Percentiles rank a stretch among this genome's conserved stretches.
These are phyloP conservation scores for Plasmodium berghei DNA, from an alignment of 169 alveolate genomes.

Conservation along the genomic window DNA sequence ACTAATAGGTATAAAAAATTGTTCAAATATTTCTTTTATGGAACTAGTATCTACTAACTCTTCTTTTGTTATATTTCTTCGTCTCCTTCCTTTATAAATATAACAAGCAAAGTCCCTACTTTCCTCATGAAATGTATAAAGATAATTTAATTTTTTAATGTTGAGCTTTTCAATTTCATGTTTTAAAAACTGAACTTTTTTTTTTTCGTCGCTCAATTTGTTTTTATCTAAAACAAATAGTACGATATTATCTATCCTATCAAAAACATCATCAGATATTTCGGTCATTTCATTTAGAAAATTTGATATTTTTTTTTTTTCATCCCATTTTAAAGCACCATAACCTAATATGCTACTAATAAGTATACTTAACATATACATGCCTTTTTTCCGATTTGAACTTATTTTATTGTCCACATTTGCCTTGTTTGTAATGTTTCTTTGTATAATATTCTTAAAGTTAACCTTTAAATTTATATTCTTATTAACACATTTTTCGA, in stretches of 20 bases:
- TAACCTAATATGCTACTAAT: conserved; percentile 48
- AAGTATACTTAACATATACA: conserved; percentile 18
- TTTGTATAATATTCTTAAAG: conserved; percentile 14
- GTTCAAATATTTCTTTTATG: conserved; percentile 39
- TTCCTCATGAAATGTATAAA: conserved; percentile 63
- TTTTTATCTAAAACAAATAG: conserved; percentile 64
- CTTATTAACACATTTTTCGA: conserved; percentile 14
- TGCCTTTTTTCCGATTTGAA: conserved; percentile 28
- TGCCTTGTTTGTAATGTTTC: conserved; percentile 5
- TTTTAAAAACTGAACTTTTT: conserved; percentile 41
- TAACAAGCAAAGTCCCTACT: conserved; percentile 58
- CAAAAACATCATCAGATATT: conserved; percentile 68
- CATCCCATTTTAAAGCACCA: conserved; percentile 35
- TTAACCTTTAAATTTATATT: conserved; percentile 28
- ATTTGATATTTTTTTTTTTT: conserved; percentile 27
- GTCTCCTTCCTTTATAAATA: conserved; percentile 70
- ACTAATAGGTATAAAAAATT: conserved; percentile 60
- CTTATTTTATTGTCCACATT: conserved; percentile 17
- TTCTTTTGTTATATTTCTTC: conserved; percentile 61
- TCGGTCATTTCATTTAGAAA: conserved; percentile 70
- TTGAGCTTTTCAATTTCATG: conserved; percentile 59
- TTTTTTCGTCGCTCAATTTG: conserved; percentile 59
- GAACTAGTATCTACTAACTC: conserved; percentile 19
- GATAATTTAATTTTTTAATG: conserved; percentile 47
- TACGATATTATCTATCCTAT: conserved; percentile 57